Evolutionary conservation across 208 protist genomes (phyloP).

Genomic region (Blechomonas ayalai): DNA sequence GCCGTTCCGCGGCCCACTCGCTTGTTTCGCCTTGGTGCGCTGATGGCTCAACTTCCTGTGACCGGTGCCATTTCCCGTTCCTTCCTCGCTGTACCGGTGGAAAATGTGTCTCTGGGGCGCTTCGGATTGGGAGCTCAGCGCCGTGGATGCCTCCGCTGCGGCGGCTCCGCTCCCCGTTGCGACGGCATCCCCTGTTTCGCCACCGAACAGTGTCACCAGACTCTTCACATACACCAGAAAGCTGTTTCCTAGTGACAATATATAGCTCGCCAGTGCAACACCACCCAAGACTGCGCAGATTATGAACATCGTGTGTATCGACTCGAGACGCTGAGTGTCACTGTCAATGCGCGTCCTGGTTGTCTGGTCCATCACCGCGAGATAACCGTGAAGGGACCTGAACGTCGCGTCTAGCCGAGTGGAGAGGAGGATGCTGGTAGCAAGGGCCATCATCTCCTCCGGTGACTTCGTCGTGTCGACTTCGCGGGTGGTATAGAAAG

Average conservation of each 20-base stretch:
- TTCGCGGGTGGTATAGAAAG: slow-evolving; percentile 11
- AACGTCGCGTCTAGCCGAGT: slow-evolving; percentile 5
- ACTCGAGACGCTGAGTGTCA: background rate
- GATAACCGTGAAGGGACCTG: background rate
- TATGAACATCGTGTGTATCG: background rate
- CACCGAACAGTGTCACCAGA: no score
- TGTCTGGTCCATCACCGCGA: background rate
- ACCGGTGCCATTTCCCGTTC: no score
- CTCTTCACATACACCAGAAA: no score
- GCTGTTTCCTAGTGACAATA: background rate
- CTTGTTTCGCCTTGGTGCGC: no score
- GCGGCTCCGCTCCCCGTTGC: no score
- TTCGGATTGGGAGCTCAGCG: no score
- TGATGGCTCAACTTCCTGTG: no score
- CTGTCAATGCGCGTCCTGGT: background rate
- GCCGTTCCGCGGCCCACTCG: no score
- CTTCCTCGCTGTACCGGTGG: no score
- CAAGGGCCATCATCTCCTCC: slow-evolving; percentile 5
- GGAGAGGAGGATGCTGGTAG: slow-evolving; percentile 7
- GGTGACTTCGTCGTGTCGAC: slow-evolving; percentile 1
- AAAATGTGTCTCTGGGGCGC: no score
- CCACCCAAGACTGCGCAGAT: background rate
- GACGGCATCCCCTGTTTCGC: no score
- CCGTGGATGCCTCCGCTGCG: no score
- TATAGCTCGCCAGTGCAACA: background rate